Percentiles rank a stretch among this genome's conserved stretches.
Conservation (phyloP, 768 basidiomycete species). For the Hygrophorus pudorinus region DNA sequence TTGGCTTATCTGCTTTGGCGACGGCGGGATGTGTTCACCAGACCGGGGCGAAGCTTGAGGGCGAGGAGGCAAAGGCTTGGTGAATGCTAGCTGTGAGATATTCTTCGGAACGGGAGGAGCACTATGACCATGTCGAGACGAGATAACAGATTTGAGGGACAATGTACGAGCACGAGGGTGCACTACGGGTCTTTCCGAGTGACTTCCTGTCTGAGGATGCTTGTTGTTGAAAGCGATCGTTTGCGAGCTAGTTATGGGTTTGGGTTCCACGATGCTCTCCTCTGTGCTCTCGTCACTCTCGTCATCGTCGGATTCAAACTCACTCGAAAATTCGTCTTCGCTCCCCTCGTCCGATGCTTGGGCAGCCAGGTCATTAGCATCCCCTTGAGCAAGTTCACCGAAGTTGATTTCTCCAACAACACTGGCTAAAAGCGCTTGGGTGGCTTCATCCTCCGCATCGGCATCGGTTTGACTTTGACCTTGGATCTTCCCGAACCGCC, state of each 20-base stretch:
- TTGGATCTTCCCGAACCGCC: slow-evolving; percentile 63
- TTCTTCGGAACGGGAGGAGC: slow-evolving; percentile 24
- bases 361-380: slow-evolving; percentile 73
- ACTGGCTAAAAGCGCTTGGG: slow-evolving; percentile 67
- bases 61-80: slow-evolving; percentile 35
- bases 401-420: slow-evolving; percentile 78
- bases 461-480: slow-evolving; percentile 38
- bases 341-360: slow-evolving; percentile 52
- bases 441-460: slow-evolving; percentile 76
- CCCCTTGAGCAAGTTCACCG: slow-evolving; percentile 66
- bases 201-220: background rate
- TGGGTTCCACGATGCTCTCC: slow-evolving; percentile 14
- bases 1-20: slow-evolving; percentile 9
- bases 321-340: slow-evolving; percentile 32
- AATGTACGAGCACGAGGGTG: slow-evolving; percentile 21
- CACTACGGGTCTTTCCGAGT: background rate
- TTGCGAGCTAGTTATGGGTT: slow-evolving; percentile 1
- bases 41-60: slow-evolving; percentile 17
- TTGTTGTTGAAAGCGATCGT: background rate
- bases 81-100: slow-evolving; percentile 17
- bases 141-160: slow-evolving; percentile 28
- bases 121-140: slow-evolving; percentile 21
- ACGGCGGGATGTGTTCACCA: slow-evolving; percentile 11
- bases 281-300: slow-evolving; percentile 20
- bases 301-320: slow-evolving; percentile 28